Conservation (phyloP, 2,329 filamentous ascomycete genomes). For the Stachybotrys elegans region DNA sequence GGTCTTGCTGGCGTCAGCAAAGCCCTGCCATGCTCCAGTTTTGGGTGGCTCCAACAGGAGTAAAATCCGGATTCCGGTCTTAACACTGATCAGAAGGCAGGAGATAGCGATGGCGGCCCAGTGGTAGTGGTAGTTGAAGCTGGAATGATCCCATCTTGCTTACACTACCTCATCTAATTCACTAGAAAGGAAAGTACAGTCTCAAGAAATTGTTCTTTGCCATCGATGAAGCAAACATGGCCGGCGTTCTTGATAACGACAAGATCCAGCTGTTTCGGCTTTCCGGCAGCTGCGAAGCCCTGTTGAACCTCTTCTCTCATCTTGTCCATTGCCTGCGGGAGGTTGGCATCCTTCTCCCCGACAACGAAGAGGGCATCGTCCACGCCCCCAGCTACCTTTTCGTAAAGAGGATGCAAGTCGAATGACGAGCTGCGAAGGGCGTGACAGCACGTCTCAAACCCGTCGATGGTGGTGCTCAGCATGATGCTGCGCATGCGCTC, state of each 20-base stretch:
- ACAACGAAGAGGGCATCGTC: conserved; percentile 31
- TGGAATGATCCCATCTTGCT: no score
- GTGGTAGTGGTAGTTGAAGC: no score
- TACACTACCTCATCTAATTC: no score
- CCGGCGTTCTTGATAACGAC: conserved; percentile 30
- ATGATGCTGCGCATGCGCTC: conserved; percentile 28
- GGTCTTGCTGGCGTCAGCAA: no score
- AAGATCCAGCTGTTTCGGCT: conserved; percentile 21
- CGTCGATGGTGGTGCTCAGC: conserved; percentile 30
- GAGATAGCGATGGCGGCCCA: no score
- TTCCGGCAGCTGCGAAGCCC: conserved; percentile 21
- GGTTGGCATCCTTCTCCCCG: conserved; percentile 35
- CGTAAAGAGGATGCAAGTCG: conserved; percentile 31
- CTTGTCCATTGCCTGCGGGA: conserved; percentile 31
- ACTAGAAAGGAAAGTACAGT: conserved; percentile 19
- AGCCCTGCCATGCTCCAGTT: no score
- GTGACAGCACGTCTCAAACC: conserved; percentile 35
- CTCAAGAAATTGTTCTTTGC: conserved; percentile 23
- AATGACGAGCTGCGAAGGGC: conserved; percentile 31
- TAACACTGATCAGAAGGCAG: no score
- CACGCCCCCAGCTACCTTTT: conserved; percentile 25
- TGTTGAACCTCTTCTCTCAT: conserved; percentile 30
- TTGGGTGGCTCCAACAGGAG: no score
- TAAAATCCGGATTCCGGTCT: no score
- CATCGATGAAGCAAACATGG: conserved; percentile 33